phyloP scores from a whole-genome alignment of 805 yeast genomes.

The Barnettozyma sucrosica region DNA sequence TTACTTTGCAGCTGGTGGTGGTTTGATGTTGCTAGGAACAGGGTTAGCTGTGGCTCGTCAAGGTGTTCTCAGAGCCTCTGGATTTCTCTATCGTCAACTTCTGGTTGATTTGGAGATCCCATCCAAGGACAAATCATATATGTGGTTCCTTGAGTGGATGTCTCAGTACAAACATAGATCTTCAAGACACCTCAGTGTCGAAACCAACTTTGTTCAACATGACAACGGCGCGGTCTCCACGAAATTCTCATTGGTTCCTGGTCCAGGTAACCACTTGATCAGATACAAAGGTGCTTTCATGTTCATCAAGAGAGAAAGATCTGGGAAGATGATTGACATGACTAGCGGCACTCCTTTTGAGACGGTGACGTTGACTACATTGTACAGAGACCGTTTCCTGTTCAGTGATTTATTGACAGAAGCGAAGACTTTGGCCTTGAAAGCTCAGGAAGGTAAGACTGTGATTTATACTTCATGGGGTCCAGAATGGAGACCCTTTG shows the following conservation, averaged over 20 bases:
- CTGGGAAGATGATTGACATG: constrained; percentile 82
- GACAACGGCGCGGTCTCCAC: constrained; percentile 89
- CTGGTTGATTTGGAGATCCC: constrained; percentile 91
- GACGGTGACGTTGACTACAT: constrained; percentile 88
- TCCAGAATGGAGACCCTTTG: constrained; percentile 98
- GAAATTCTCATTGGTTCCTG: constrained; percentile 87
- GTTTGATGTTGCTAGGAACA: constrained; percentile 92
- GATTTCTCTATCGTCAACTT: constrained; percentile 72
- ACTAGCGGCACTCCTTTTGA: constrained; percentile 92
- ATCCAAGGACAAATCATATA: constrained; percentile 85
- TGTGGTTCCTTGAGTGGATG: constrained; percentile 98
- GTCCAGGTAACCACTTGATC: constrained; percentile 92
- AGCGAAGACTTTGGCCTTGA: constrained; percentile 79
- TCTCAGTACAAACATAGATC: constrained; percentile 66
- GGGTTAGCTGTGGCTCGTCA: constrained; percentile 72
- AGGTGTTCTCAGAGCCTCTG: constrained; percentile 56
- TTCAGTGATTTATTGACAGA: constrained; percentile 70
- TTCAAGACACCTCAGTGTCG: constrained; percentile 84
- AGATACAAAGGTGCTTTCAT: constrained; percentile 83
- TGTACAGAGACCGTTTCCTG: constrained; percentile 71
- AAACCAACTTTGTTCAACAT: constrained; percentile 80
- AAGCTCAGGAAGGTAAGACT: constrained; percentile 85
- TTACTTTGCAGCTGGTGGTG: constrained; percentile 98
- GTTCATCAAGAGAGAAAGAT: constrained; percentile 83
- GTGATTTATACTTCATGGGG: constrained; percentile 95